A percentile compares a stretch with the other conserved stretches of the same genome.
Evolutionary conservation across 2,329 filamentous ascomycete genomes (phyloP).

Genomic region (Helminthosporium solani): DNA sequence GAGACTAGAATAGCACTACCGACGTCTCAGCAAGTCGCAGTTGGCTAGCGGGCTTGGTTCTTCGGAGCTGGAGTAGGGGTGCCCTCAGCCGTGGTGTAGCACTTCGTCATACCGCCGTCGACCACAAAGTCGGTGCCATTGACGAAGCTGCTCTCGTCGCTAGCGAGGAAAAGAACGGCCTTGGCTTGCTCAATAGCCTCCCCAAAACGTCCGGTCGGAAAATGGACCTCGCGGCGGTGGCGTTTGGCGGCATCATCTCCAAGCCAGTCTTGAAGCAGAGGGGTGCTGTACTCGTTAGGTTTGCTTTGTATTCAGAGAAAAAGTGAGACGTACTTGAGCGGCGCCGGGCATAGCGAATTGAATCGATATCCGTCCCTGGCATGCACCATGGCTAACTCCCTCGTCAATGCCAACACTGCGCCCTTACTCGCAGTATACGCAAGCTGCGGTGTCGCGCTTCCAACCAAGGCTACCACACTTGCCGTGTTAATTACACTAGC

Average conservation of each 20-base stretch:
- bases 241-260: conserved; percentile 84
- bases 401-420: conserved; percentile 83
- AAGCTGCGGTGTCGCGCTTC: conserved; percentile 82
- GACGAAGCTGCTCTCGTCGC: conserved; percentile 85
- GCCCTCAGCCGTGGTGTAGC: conserved; percentile 70
- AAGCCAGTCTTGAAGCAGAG: conserved; percentile 88
- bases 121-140: conserved; percentile 92
- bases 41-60: conserved; percentile 45
- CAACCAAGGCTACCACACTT: conserved; percentile 82
- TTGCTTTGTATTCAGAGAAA: neutral
- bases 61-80: conserved; percentile 55
- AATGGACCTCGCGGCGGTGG: conserved; percentile 80
- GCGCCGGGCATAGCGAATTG: conserved; percentile 87
- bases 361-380: conserved; percentile 87
- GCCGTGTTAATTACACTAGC: conserved; percentile 91
- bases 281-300: conserved; percentile 58
- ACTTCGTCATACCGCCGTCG: conserved; percentile 91
- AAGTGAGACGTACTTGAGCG: conserved; percentile 64
- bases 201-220: conserved; percentile 83
- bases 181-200: conserved; percentile 94
- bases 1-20: too few relatives aligned
- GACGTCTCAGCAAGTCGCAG: neutral
- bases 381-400: conserved; percentile 89
- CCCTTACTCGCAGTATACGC: conserved; percentile 95
- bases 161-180: conserved; percentile 82